Base-by-base conservation (phyloP, 2,329 filamentous ascomycete genomes). In the Saccharata proteae region DNA sequence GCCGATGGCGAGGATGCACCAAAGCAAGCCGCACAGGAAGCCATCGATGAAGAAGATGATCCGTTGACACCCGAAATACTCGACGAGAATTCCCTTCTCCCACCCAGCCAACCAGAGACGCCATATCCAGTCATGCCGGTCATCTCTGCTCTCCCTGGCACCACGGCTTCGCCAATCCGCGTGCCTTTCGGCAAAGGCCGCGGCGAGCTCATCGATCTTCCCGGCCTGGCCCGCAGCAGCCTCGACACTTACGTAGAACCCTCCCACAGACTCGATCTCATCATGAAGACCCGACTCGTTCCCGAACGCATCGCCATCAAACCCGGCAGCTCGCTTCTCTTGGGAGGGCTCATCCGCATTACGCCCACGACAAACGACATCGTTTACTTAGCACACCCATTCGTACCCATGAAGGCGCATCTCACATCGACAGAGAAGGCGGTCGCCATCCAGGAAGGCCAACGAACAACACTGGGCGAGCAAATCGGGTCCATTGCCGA, bases 101-200 rank as follows among this genome's bases (percentile, higher is more conserved):
- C 88, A 0, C 85, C 86, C 3, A 64, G 74, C 0, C 82, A 77
- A 38, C 61, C 65, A 4, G 83, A 85, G 46, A 74, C 71, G 3
- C 67, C 77, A 30, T 96, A 77, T 45, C 88, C 88, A 4, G 63
- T 74, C 11, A 86, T 96, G 70, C 88, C 88, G 1, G 59, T 92
- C 8, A 80, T 93, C 2, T 93, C 85, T 1, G 71, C 81, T 4
- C 66, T 94, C 3, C 83, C 90, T 0, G 90, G 92, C 7, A 98
- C 90, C 0, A 98, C 90, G 1, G 90, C 86, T 2, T 93, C 85
- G 0, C 90, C 90, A 0, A 96, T 98, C 43, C 78, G 90, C 16
- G 74, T 96, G 12, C 84, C 85, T 1, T 98, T 90, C 49, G 86
- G 86, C 26, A 74, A 74, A 37, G 80, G 81, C 15, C 80, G 74